These are phyloP conservation scores for Cucurbita argyrosperma DNA, from an alignment of 306 rosid species.

Conservation along the genomic window DNA sequence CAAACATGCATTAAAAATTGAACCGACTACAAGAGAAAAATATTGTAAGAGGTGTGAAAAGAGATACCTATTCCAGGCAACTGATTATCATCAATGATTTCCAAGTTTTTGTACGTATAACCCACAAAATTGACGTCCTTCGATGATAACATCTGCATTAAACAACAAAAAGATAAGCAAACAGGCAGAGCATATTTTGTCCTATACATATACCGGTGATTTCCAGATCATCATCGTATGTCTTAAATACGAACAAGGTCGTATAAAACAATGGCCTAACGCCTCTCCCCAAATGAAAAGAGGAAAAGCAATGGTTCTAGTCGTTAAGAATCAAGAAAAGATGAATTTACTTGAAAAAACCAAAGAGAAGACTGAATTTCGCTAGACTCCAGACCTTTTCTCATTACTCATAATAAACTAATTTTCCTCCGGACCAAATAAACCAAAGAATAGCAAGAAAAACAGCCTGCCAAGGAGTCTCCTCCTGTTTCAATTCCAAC, in stretches of 20 bases:
- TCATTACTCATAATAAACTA: background rate
- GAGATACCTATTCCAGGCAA: conserved; percentile 74
- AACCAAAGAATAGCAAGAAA: background rate
- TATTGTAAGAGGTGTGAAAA: conserved; percentile 8
- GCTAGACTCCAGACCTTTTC: background rate
- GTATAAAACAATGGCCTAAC: background rate
- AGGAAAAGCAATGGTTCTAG: background rate
- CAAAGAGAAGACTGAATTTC: background rate
- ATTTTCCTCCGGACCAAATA: background rate
- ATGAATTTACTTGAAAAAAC: background rate
- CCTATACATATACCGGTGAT: background rate
- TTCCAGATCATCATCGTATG: background rate
- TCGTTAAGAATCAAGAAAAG: background rate
- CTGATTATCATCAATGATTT: conserved; percentile 79
- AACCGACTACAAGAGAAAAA: background rate
- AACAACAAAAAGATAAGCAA: conserved; percentile 16
- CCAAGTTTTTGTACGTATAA: conserved; percentile 85
- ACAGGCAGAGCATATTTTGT: background rate
- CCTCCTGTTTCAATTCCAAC: no score
- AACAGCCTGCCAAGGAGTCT: background rate
- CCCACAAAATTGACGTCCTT: conserved; percentile 94
- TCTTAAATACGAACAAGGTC: background rate
- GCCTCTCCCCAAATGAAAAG: background rate
- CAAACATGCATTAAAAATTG: background rate
- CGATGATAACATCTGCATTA: conserved; percentile 84